Percentiles rank a stretch among this genome's conserved stretches.
These are phyloP conservation scores for Fusarium longipes DNA, from an alignment of 2,329 filamentous ascomycete species.

Conservation along the genomic window DNA sequence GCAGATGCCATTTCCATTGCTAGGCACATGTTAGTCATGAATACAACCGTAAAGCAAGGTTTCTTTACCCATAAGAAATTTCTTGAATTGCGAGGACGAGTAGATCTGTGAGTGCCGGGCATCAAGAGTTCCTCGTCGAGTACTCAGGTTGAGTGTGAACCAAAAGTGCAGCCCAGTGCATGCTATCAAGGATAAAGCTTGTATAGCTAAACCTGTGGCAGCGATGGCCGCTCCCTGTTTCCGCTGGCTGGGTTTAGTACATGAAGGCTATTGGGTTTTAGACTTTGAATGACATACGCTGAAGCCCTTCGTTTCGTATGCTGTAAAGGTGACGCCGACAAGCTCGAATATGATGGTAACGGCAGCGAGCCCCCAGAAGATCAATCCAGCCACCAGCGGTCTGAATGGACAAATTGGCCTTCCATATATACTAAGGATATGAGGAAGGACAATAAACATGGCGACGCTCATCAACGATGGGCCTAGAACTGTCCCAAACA, in stretches of 20 bases:
- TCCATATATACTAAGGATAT: constrained; percentile 60
- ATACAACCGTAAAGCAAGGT: background rate
- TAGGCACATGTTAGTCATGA: constrained; percentile 38
- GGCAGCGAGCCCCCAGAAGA: constrained; percentile 51
- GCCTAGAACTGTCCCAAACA: constrained; percentile 61
- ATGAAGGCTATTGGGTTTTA: background rate
- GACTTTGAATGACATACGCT: constrained; percentile 50
- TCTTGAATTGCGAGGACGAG: constrained; percentile 55
- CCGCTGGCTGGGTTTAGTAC: constrained; percentile 46
- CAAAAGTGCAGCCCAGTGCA: constrained; percentile 55
- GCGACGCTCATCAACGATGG: constrained; percentile 59
- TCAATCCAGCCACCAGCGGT: constrained; percentile 51
- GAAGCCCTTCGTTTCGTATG: constrained; percentile 48
- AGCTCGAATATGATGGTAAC: constrained; percentile 54
- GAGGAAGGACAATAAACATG: constrained; percentile 59
- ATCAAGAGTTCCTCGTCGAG: constrained; percentile 54
- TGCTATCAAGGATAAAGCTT: constrained; percentile 54
- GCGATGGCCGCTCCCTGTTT: constrained; percentile 53
- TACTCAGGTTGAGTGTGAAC: constrained; percentile 55
- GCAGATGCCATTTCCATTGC: constrained; percentile 52
- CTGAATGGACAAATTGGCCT: constrained; percentile 53
- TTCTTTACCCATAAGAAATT: constrained; percentile 58
- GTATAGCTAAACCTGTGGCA: constrained; percentile 59
- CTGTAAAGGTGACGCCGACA: constrained; percentile 56
- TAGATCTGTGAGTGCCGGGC: constrained; percentile 55